Base-by-base conservation (phyloP, 139 green algal genomes). In the Chlorella sp. region DNA sequence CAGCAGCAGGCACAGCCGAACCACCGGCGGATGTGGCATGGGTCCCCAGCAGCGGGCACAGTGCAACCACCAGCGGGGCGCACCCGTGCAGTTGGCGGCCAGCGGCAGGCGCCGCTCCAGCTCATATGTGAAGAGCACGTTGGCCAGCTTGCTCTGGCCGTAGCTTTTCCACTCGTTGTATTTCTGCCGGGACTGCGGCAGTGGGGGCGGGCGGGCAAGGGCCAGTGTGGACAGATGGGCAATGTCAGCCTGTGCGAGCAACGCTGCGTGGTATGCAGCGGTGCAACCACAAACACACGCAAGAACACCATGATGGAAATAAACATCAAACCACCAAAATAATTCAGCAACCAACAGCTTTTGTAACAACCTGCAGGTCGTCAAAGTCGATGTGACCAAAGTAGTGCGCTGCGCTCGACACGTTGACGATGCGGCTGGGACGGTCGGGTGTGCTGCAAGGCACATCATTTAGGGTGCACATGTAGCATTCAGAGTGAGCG, bases 61-160 rank as follows among this genome's bases (percentile, higher is more conserved):
- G 62, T 20, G 62, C 62, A 69, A 26, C 28, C 24, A 38, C 9
- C 58, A 34, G 30, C 41, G 9, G n/a, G n/a, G 26, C 77, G 36
- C 73, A 83, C 87, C 65, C 36, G 78, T 46, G 38, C 41, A 58
- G 62, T 73, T 74, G 72, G 56, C 77, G 26, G 36, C 28, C 40
- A 64, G 77, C 40, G 40, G 54, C 76, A 95, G 79, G 30, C 91
- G 81, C 36, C 88, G 86, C 1, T 88, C 90, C 36, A 98, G 88
- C 92, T 98, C 96, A 62, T 95, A 95, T 1, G 95, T 92, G 87
- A 97, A 98, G 70, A 98, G 83, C 24, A 98, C 85, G 84, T 98
- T 98, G 20, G 95, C 95, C 19, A 98, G 90, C 90, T 98, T 98
- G 44, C 92, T 94, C 87, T 97, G 92, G 26, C 86, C 90, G 78